These are phyloP conservation scores for Eutrema heterophyllum DNA, from an alignment of 345 rosid genomes.

Conservation along the genomic window DNA sequence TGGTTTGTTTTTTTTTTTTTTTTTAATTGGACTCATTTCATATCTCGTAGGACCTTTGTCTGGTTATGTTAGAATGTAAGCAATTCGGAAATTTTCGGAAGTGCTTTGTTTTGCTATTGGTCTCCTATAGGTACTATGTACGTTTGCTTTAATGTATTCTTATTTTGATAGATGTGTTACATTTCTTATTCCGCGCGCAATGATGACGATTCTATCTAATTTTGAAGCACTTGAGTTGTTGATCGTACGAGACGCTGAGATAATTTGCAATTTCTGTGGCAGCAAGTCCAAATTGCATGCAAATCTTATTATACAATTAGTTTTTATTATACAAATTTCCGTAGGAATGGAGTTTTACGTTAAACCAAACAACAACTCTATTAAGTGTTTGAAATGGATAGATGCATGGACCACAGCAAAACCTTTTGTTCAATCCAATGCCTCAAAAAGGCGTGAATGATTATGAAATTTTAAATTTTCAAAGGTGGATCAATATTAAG, in stretches of 20 bases:
- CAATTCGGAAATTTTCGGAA: background rate
- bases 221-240: conserved; percentile 2
- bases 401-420: conserved; percentile 24
- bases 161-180: background rate
- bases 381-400: conserved; percentile 6
- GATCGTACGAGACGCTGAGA: background rate
- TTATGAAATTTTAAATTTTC: background rate
- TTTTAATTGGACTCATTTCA: background rate
- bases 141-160: background rate
- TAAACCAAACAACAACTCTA: background rate
- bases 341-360: background rate
- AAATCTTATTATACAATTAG: background rate
- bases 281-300: background rate
- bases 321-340: background rate
- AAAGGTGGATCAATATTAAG: background rate
- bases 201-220: background rate
- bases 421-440: conserved; percentile 23
- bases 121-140: conserved; percentile 1
- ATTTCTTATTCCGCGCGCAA: background rate
- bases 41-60: conserved; percentile 3
- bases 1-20: background rate
- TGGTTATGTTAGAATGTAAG: conserved; percentile 12
- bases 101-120: background rate
- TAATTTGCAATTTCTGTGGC: background rate
- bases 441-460: conserved; percentile 1